Evolutionary conservation across 805 yeast species (phyloP).

Genomic region (Candida sithepensis): DNA sequence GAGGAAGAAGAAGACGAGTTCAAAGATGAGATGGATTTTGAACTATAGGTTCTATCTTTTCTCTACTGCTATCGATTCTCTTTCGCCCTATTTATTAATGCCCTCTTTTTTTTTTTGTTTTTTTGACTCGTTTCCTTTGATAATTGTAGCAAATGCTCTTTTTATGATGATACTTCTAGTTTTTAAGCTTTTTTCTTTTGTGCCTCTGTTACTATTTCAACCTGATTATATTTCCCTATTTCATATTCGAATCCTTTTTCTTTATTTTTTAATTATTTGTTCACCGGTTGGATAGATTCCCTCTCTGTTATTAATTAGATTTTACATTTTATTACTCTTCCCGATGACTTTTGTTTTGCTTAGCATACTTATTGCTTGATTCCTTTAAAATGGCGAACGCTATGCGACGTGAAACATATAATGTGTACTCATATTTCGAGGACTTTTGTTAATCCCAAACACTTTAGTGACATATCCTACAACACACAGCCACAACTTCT

Average conservation of each 20-base stretch:
- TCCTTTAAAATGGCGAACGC: too few species aligned
- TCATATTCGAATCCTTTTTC: background rate
- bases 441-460: background rate
- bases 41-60: constrained; percentile 19
- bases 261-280: background rate
- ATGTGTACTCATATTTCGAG: too few species aligned
- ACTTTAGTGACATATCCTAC: too few species aligned
- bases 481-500: too few species aligned
- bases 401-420: too few species aligned
- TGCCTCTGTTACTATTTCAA: background rate
- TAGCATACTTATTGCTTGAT: too few species aligned
- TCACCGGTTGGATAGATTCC: constrained; percentile 1
- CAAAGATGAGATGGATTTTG: constrained; percentile 37
- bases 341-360: background rate
- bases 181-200: background rate
- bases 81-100: background rate
- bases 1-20: constrained; percentile 31
- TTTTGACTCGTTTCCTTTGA: background rate
- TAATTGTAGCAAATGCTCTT: background rate
- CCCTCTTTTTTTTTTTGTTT: background rate
- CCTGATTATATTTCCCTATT: background rate
- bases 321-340: background rate
- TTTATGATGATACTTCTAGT: background rate
- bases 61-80: background rate
- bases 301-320: background rate